Percentiles rank a stretch among this genome's conserved stretches.
Conservation (phyloP, 2,329 filamentous ascomycete species). For the Fusarium newnesense region DNA sequence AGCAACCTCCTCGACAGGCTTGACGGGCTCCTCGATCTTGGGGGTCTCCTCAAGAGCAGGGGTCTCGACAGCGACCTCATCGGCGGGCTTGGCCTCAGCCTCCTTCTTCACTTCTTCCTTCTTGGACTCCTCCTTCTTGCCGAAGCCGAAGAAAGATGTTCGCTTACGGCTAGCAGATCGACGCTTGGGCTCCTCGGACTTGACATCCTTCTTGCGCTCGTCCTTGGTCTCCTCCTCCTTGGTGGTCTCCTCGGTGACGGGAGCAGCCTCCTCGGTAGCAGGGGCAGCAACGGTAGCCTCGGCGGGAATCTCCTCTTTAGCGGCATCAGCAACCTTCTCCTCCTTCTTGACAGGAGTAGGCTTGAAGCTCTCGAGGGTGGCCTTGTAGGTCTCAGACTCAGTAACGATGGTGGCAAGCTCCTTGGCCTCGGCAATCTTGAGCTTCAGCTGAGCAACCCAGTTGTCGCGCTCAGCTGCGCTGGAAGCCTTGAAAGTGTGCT, state of each 20-base stretch:
- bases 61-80: slow-evolving; percentile 46
- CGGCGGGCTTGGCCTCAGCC: slow-evolving; percentile 52
- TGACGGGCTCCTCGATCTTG: slow-evolving; percentile 67
- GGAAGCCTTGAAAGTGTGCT: slow-evolving; percentile 91
- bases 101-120: slow-evolving; percentile 61
- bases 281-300: slow-evolving; percentile 42
- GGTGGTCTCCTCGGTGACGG: slow-evolving; percentile 48
- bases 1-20: slow-evolving; percentile 50
- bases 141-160: slow-evolving; percentile 70
- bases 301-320: slow-evolving; percentile 47
- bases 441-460: slow-evolving; percentile 88
- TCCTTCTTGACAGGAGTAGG: slow-evolving; percentile 58
- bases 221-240: slow-evolving; percentile 51
- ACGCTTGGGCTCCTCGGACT: slow-evolving; percentile 69
- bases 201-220: slow-evolving; percentile 56
- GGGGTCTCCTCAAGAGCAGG: slow-evolving; percentile 49
- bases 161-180: slow-evolving; percentile 74
- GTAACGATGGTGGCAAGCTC: slow-evolving; percentile 77
- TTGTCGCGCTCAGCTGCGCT: slow-evolving; percentile 83
- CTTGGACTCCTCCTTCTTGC: slow-evolving; percentile 63
- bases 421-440: slow-evolving; percentile 86
- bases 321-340: slow-evolving; percentile 51
- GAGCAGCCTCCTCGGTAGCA: slow-evolving; percentile 39
- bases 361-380: slow-evolving; percentile 77
- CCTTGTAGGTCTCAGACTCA: slow-evolving; percentile 89